Conservation (phyloP, 306 rosid genomes). For the Vigna radiata region DNA sequence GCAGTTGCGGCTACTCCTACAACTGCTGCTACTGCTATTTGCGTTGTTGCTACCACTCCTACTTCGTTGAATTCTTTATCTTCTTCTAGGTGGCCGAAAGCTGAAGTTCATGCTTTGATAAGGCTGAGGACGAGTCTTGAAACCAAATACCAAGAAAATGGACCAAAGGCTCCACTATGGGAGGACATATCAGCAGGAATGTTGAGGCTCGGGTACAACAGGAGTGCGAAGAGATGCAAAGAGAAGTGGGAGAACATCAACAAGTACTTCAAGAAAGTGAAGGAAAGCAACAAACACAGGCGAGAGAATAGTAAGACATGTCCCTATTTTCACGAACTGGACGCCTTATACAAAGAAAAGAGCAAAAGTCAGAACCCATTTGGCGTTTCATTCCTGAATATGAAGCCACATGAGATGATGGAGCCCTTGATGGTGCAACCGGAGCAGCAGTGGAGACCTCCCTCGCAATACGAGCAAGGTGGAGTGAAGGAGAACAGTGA, state of each 20-base stretch:
- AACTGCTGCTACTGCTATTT: background rate
- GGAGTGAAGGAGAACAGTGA: background rate
- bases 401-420: conserved; percentile 47
- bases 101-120: conserved; percentile 76
- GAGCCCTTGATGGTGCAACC: conserved; percentile 87
- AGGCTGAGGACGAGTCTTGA: conserved; percentile 66
- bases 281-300: conserved; percentile 69
- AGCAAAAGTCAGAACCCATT: conserved; percentile 40
- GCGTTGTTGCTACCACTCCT: background rate
- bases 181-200: conserved; percentile 88
- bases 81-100: conserved; percentile 63
- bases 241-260: conserved; percentile 99
- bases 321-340: conserved; percentile 82
- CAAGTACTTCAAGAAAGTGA: conserved; percentile 92
- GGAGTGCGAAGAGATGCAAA: conserved; percentile 88
- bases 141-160: conserved; percentile 70
- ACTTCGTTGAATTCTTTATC: conserved; percentile 16
- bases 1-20: background rate
- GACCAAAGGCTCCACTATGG: conserved; percentile 90
- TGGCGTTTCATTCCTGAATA: conserved; percentile 23
- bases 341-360: conserved; percentile 72
- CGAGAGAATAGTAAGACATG: conserved; percentile 84
- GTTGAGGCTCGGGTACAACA: conserved; percentile 68
- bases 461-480: conserved; percentile 40
- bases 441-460: conserved; percentile 89